Percentiles rank a stretch among this genome's conserved stretches.
Evolutionary conservation across 2,329 filamentous ascomycete genomes (phyloP).

Genomic region (Alternaria sp.): DNA sequence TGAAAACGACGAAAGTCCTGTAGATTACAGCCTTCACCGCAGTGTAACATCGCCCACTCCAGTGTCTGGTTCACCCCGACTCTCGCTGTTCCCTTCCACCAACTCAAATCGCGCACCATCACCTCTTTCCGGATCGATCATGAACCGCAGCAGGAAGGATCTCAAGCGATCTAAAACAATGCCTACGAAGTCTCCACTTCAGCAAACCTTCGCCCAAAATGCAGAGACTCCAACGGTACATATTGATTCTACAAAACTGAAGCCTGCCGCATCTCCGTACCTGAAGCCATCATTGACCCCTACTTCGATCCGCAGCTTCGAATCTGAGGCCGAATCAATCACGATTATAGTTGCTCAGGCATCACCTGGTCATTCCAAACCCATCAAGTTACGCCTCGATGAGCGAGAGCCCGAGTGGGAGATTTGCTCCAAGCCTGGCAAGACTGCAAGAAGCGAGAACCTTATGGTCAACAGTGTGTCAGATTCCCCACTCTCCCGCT

Average conservation of each 20-base stretch:
- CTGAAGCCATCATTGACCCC: constrained; percentile 35
- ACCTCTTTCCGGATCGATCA: constrained; percentile 27
- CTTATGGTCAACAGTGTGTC: background rate
- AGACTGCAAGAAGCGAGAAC: constrained; percentile 20
- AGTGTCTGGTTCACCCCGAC: constrained; percentile 36
- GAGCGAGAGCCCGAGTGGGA: constrained; percentile 46
- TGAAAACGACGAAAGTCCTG: constrained; percentile 19
- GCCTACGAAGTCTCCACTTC: constrained; percentile 40
- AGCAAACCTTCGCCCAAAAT: constrained; percentile 31
- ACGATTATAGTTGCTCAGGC: constrained; percentile 36
- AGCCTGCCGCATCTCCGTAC: constrained; percentile 22
- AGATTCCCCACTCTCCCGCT: constrained; percentile 19
- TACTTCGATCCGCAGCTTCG: constrained; percentile 39
- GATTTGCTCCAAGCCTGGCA: constrained; percentile 33
- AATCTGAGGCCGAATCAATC: constrained; percentile 42
- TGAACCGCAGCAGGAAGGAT: constrained; percentile 29
- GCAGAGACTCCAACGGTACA: constrained; percentile 14
- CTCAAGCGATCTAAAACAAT: constrained; percentile 43
- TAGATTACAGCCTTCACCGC: constrained; percentile 35
- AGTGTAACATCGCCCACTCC: constrained; percentile 47
- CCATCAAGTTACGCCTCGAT: constrained; percentile 34
- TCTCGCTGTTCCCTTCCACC: constrained; percentile 47
- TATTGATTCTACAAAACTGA: constrained; percentile 11
- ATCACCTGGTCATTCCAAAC: constrained; percentile 16
- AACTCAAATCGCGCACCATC: constrained; percentile 37